These are phyloP conservation scores for Arthrobotrys conoides DNA, from an alignment of 2,329 filamentous ascomycete species.

Conservation along the genomic window DNA sequence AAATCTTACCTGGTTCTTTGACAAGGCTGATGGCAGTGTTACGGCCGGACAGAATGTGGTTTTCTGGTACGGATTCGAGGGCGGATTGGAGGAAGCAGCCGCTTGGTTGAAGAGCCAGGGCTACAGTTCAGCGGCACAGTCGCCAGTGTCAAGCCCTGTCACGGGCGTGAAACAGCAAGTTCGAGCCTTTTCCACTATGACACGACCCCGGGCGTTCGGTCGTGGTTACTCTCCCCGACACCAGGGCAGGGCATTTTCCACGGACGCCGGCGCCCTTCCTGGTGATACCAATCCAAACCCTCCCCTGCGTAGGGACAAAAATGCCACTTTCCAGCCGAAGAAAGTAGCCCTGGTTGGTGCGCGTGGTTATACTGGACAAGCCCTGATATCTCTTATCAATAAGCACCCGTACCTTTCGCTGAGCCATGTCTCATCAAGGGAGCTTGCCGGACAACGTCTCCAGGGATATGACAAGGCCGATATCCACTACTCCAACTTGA, in stretches of 20 bases:
- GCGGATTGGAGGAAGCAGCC: constrained; percentile 80
- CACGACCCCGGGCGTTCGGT: constrained; percentile 66
- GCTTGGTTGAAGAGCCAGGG: constrained; percentile 88
- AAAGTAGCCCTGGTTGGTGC: constrained; percentile 90
- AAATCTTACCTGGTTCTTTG: constrained; percentile 98
- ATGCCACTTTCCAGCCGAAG: constrained; percentile 82
- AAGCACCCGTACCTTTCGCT: constrained; percentile 91
- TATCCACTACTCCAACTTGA: constrained; percentile 91
- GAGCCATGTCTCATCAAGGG: constrained; percentile 90
- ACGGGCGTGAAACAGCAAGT: constrained; percentile 64
- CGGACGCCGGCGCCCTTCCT: constrained; percentile 63
- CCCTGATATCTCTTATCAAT: constrained; percentile 88
- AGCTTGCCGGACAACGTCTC: constrained; percentile 87
- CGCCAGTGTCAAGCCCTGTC: constrained; percentile 65
- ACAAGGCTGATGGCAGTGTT: constrained; percentile 94
- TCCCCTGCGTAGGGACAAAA: constrained; percentile 88
- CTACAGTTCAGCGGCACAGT: constrained; percentile 78
- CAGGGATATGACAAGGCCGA: constrained; percentile 88
- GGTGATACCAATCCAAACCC: constrained; percentile 86
- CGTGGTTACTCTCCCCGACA: constrained; percentile 42
- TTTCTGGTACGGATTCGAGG: constrained; percentile 95
- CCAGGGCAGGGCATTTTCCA: constrained; percentile 71
- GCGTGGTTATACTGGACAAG: constrained; percentile 93
- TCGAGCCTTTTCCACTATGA: constrained; percentile 63
- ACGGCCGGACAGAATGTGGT: constrained; percentile 88